phyloP scores from a whole-genome alignment of 371 early-diverging fungal genomes.

The Smittium mucronatum region DNA sequence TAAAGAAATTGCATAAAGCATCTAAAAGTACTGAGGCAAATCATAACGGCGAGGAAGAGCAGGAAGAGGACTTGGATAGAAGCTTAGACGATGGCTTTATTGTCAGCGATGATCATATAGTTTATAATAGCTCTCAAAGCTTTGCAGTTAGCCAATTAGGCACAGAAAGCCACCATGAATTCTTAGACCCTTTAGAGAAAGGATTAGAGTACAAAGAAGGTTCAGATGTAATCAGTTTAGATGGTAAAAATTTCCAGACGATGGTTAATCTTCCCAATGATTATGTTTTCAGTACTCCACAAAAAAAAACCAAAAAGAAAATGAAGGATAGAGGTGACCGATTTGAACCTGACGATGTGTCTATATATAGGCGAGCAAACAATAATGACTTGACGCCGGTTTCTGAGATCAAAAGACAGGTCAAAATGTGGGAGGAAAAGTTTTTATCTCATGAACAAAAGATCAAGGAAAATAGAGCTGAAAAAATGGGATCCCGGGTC shows the following conservation, averaged over 20 bases:
- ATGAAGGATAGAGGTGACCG: neutral
- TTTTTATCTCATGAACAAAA: neutral
- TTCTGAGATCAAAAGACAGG: conserved; percentile 1
- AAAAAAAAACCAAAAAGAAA: neutral
- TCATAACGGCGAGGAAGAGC: neutral
- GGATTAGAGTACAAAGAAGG: neutral
- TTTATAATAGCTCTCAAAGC: conserved; percentile 3
- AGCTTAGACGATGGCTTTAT: conserved; percentile 1
- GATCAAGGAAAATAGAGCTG: neutral
- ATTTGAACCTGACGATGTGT: neutral
- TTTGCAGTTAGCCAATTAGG: neutral
- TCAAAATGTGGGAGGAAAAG: conserved; percentile 2
- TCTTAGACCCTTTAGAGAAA: neutral
- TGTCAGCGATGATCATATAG: conserved; percentile 6
- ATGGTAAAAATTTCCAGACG: neutral
- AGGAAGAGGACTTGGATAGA: neutral
- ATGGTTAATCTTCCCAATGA: neutral
- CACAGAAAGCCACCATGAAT: too few species aligned
- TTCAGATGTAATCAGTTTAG: neutral
- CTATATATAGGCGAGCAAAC: conserved; percentile 1
- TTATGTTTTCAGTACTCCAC: neutral
- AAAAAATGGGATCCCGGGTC: neutral
- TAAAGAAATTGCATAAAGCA: too few species aligned
- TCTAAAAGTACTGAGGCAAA: neutral
- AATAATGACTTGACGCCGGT: conserved; percentile 8